Evolutionary conservation across 2,329 filamentous ascomycete species (phyloP), one percentile per base, ranked within the genome.

Genomic region (Cladophialophora chaetospira): DNA sequence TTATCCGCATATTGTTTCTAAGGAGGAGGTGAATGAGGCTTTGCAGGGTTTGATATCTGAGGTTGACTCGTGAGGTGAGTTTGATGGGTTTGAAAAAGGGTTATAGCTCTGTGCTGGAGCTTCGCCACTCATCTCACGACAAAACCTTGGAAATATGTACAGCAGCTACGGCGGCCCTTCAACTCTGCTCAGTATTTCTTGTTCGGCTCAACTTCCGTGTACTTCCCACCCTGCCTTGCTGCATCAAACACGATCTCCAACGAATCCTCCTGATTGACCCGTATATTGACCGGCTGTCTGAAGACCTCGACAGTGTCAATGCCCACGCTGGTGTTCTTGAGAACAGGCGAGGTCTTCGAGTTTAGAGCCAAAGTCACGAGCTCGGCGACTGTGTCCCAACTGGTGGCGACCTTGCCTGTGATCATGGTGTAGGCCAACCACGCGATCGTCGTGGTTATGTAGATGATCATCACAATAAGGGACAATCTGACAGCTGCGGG

Each of bases 131-230:
- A n/a, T n/a, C n/a, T n/a, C n/a, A n/a, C n/a, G n/a, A n/a, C n/a
- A n/a, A n/a, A n/a, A n/a, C n/a, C 29, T 13, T 33, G 29, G 29
- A 33, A 33, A 33, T 13, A 33, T 8, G 8, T 33, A 33, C 29
- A 13, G 13, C 29, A 33, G 8, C 13, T 33, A n/a, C n/a, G n/a
- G n/a, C 29, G 13, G 29, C 13, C 29, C 29, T 33, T 33, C 13
- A 13, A 33, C 6, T 33, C 13, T 33, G 13, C 29, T 13, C 13
- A 33, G 29, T 33, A 33, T 33, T 33, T 42, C 5, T 25, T 28
- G 67, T 72, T 57, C 9, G 55, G 72, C 69, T 10, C 58, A 11
- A 58, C 48, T 17, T 35, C 28, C 21, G 26, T 43, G 35, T 53
- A 53, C 19, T 35, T 40, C 13, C 21, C 28, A 17, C 13, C 28